These are phyloP conservation scores for Fraxinus quadrangulata DNA, from an alignment of 257 asterid genomes.

Conservation along the genomic window DNA sequence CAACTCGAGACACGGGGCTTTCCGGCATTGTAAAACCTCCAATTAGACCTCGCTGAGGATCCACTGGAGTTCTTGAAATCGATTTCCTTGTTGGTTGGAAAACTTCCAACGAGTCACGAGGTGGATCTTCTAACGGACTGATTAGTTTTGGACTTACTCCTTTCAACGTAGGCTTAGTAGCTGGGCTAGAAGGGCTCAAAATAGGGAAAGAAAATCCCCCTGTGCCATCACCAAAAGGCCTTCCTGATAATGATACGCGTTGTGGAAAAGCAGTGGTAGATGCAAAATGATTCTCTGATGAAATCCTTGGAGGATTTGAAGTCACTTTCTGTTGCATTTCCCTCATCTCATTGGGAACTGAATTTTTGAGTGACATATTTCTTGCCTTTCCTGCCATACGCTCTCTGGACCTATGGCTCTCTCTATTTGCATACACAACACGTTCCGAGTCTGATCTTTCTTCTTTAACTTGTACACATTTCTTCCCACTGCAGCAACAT, in stretches of 20 bases:
- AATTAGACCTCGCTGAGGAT: neutral
- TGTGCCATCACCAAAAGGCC: constrained; percentile 33
- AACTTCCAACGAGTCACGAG: constrained; percentile 67
- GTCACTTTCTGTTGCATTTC: constrained; percentile 23
- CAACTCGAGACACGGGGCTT: constrained; percentile 46
- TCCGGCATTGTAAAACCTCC: constrained; percentile 36
- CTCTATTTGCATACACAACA: constrained; percentile 14
- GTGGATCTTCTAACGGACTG: constrained; percentile 46
- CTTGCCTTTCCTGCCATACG: constrained; percentile 10
- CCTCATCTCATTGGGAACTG: constrained; percentile 13
- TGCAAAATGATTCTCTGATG: constrained; percentile 24
- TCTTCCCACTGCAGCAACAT: constrained; percentile 75
- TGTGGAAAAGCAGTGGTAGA: constrained; percentile 42
- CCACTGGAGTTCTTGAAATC: constrained; percentile 20
- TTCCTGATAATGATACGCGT: constrained; percentile 48
- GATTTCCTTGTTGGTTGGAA: constrained; percentile 54
- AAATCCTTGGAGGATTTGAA: constrained; percentile 23
- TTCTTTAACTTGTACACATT: constrained; percentile 63
- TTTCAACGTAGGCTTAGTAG: constrained; percentile 23
- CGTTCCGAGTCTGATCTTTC: constrained; percentile 36
- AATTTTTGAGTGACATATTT: constrained; percentile 24
- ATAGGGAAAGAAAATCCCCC: constrained; percentile 70
- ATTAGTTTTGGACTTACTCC: constrained; percentile 20
- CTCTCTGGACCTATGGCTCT: constrained; percentile 23
- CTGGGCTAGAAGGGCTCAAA: constrained; percentile 35